Evolutionary conservation across 108 stramenopile species (phyloP), one percentile per base, ranked within the genome.

Genomic region (Hondaea fermentalgiana): DNA sequence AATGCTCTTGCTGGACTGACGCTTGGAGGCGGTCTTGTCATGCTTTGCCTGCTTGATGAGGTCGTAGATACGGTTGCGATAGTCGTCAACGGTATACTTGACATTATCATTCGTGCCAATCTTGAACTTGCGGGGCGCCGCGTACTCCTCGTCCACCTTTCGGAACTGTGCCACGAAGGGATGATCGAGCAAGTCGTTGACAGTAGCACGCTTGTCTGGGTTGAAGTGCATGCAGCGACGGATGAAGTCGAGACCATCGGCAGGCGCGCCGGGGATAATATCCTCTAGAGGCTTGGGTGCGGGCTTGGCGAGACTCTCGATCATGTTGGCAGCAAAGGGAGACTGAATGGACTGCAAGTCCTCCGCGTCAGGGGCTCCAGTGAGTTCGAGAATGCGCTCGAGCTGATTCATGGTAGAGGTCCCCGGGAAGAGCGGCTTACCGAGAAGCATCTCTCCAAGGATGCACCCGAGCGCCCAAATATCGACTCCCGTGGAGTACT

Each of bases 361-460:
- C 51, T 93, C 92, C 45, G 89, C 23, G 14, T 5, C 28, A 5
- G 91, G 91, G 43, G 19, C 10, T 8, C 64, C 94, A 28, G 94
- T 95, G 25, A 95, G 49, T 72, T 95, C 94, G n/a, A 95, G 88
- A 43, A 95, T 93, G 87, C 91, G 94, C 71, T 95, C 94, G 29
- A 96, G 57, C 64, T 96, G 95, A 87, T 90, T 91, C 92, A 94
- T 93, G 43, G 94, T 94, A 5, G 92, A 93, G 5, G 91, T 89
- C 1, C 95, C 95, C 5, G 94, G 94, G 25, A 96, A 90, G 69
- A 95, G 57, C 3, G 95, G 93, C 44, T 93, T 87, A n/a, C 93
- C 72, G 47, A 93, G 88, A 90, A 95, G 87, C 87, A 89, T 92
- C 87, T 92, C 93, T 44, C 88, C 92, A 49, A 93, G 89, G 58